Conservation (phyloP, 1,284 basidiomycete genomes). For the Mycena sp. region DNA sequence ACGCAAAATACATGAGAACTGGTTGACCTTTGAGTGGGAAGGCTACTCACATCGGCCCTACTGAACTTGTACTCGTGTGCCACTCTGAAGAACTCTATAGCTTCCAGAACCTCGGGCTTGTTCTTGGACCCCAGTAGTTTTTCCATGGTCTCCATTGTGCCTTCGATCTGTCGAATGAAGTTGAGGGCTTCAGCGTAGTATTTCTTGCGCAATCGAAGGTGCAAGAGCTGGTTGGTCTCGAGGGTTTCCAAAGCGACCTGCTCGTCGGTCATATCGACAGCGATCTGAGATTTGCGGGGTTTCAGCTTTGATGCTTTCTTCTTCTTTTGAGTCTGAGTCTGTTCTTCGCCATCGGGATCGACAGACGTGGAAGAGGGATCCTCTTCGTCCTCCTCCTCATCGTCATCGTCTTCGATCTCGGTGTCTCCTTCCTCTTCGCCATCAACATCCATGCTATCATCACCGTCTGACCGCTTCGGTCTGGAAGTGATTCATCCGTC, state of each 20-base stretch:
- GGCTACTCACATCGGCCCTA: slow-evolving; percentile 69
- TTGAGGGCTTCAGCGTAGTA: slow-evolving; percentile 89
- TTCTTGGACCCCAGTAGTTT: slow-evolving; percentile 90
- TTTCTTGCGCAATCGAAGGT: slow-evolving; percentile 84
- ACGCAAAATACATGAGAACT: slow-evolving; percentile 4
- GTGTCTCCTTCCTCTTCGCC: slow-evolving; percentile 26
- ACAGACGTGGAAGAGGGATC: slow-evolving; percentile 49
- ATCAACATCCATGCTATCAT: slow-evolving; percentile 68
- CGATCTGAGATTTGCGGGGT: slow-evolving; percentile 74
- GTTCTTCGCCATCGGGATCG: slow-evolving; percentile 46
- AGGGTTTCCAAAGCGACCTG: slow-evolving; percentile 73
- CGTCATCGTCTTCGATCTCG: slow-evolving; percentile 6
- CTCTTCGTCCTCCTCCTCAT: slow-evolving; percentile 47
- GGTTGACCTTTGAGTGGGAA: not conserved
- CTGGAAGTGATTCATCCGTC: not conserved
- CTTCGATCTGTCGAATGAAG: slow-evolving; percentile 89
- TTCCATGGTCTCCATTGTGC: slow-evolving; percentile 78
- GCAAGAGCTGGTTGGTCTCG: slow-evolving; percentile 71
- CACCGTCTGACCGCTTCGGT: slow-evolving; percentile 26
- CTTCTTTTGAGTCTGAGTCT: slow-evolving; percentile 47
- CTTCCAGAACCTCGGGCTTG: slow-evolving; percentile 94
- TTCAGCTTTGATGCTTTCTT: slow-evolving; percentile 59
- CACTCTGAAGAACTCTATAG: slow-evolving; percentile 94
- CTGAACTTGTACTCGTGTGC: slow-evolving; percentile 87
- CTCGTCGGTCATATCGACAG: slow-evolving; percentile 70